Base-by-base conservation (phyloP, 192 early-diverging fungal genomes). In the Coemansia brasiliensis region DNA sequence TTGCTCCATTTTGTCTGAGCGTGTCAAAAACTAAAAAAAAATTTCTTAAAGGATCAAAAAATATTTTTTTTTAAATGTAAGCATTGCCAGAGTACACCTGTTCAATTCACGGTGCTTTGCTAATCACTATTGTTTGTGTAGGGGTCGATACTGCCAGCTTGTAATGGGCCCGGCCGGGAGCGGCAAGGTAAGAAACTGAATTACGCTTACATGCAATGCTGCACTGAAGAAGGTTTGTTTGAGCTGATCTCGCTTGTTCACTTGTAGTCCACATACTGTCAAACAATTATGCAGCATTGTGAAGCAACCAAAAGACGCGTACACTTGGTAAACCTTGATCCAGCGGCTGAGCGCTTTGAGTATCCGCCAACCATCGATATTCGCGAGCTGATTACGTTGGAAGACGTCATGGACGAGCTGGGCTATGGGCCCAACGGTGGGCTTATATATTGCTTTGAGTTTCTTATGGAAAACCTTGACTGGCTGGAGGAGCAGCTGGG, bases 341-440 rank as follows among this genome's bases (percentile, higher is more conserved):
- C 96, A 16, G 96, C 96, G 10, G 96, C 96, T 0, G 96, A 99
- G 54, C 80, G 89, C 24, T 99, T 98, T 63, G 90, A 94, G 71
- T 96, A 99, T 68, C 82, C 90, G 55, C 94, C 94, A 8, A 82
- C 91, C 8, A 22, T 82, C 82, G 93, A 98, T 55, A 96, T 99
- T 60, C 83, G 90, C 54, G 94, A 99, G 54, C 80, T 99, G 42
- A 95, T 99, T 57, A 92, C 94, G n/a, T 70, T 99, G 8, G 95
- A 96, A 29, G 96, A 99, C 74, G 96, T 98, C 5, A 94, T 96
- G 89, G 92, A 94, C 18, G 95, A 99, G 72, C 84, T 99, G 22
- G 87, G 90, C 15, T 98, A 92, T 75, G 96, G 96, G 46, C 96
- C 96, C 22, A 99, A 99, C 69, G 96, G 96, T 29, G 95, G 93